Conservation (phyloP, 108 stramenopile genomes). For the Chaetoceros tenuissimus region DNA sequence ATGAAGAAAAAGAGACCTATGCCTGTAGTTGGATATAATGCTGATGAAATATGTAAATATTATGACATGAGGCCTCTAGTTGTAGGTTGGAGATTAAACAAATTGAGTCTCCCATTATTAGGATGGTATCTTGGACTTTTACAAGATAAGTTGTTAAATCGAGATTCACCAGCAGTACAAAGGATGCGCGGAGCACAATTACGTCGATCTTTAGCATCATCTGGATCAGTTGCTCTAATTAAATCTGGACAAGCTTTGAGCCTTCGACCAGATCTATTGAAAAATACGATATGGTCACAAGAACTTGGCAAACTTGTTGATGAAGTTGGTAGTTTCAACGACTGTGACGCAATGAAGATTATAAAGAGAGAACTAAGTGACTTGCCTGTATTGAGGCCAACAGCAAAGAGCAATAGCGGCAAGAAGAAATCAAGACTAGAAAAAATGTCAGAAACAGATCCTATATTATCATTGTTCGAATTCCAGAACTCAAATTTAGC, state of each 20-base stretch:
- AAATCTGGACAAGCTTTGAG: slow-evolving; percentile 79
- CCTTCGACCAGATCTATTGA: slow-evolving; percentile 71
- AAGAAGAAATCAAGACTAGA: slow-evolving; percentile 22
- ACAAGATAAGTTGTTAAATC: slow-evolving; percentile 48
- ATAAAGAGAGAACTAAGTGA: slow-evolving; percentile 60
- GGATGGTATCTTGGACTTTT: slow-evolving; percentile 70
- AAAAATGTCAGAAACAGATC: slow-evolving; percentile 54
- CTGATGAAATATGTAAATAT: slow-evolving; percentile 44
- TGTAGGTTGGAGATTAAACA: slow-evolving; percentile 66
- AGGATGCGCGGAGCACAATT: slow-evolving; percentile 63
- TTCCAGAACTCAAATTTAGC: slow-evolving; percentile 55
- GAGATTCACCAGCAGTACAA: slow-evolving; percentile 39
- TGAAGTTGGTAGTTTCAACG: slow-evolving; percentile 74
- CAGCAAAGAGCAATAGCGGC: slow-evolving; percentile 12
- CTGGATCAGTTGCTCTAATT: slow-evolving; percentile 61
- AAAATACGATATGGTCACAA: slow-evolving; percentile 69
- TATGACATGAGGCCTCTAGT: slow-evolving; percentile 68
- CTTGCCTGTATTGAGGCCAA: slow-evolving; percentile 26
- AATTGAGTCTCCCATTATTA: slow-evolving; percentile 60
- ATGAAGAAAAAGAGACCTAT: slow-evolving; percentile 39
- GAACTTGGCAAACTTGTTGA: slow-evolving; percentile 80
- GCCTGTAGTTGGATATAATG: slow-evolving; percentile 66
- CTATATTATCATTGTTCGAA: slow-evolving; percentile 64
- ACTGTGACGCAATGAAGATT: slow-evolving; percentile 72
- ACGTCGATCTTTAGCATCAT: slow-evolving; percentile 51